Percentiles rank a stretch among this genome's conserved stretches.
Evolutionary conservation across 2,329 filamentous ascomycete species (phyloP).

Genomic region (Botrytis hyacinthi): DNA sequence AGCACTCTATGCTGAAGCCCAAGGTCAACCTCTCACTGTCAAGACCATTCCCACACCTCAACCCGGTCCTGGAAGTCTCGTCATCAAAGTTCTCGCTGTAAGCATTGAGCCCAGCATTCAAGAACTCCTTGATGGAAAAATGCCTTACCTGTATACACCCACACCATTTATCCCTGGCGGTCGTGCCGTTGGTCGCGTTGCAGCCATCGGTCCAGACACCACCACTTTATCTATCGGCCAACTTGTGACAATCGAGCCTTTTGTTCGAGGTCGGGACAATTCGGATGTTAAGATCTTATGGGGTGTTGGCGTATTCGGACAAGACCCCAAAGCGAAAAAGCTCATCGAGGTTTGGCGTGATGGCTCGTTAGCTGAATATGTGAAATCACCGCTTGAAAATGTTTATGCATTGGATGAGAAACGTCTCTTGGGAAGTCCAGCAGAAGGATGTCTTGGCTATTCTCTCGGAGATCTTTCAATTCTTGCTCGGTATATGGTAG

Average conservation of each 20-base stretch:
- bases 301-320: slow-evolving; percentile 37
- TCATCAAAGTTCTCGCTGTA: slow-evolving; percentile 42
- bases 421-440: slow-evolving; percentile 25
- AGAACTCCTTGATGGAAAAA: slow-evolving; percentile 42
- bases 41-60: slow-evolving; percentile 39
- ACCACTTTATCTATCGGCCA: slow-evolving; percentile 37
- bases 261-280: slow-evolving; percentile 41
- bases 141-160: slow-evolving; percentile 33
- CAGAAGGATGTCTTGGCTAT: slow-evolving; percentile 25
- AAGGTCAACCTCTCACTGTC: slow-evolving; percentile 29
- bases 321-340: slow-evolving; percentile 30
- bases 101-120: slow-evolving; percentile 41
- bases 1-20: neutral
- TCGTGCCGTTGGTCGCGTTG: slow-evolving; percentile 40
- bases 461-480: slow-evolving; percentile 21
- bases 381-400: slow-evolving; percentile 42
- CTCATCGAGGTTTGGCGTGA: slow-evolving; percentile 40
- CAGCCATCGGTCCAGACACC: slow-evolving; percentile 39
- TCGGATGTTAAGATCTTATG: slow-evolving; percentile 34
- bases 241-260: slow-evolving; percentile 40
- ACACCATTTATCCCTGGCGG: slow-evolving; percentile 36
- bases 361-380: slow-evolving; percentile 40
- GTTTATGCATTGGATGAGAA: slow-evolving; percentile 39
- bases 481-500: slow-evolving; percentile 41
- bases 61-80: slow-evolving; percentile 40